These are phyloP conservation scores for Tephrocybe sp. DNA, from an alignment of 768 basidiomycete genomes.

Conservation along the genomic window DNA sequence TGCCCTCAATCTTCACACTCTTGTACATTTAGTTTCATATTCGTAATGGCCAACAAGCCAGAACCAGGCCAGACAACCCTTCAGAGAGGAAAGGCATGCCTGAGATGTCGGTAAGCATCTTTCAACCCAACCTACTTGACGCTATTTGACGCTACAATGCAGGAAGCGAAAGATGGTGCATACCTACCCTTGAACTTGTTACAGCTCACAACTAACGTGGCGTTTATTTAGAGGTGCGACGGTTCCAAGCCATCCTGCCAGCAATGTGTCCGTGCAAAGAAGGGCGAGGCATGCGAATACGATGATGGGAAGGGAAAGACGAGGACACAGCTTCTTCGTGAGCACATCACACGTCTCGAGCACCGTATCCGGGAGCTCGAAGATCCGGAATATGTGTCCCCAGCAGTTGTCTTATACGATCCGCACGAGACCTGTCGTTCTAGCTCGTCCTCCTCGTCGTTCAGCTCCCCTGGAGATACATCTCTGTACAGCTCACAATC, in stretches of 20 bases:
- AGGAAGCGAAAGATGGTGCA: conserved; percentile 74
- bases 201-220: conserved; percentile 4
- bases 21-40: conserved; percentile 34
- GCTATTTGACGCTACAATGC: conserved; percentile 15
- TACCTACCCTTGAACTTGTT: not conserved
- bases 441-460: conserved; percentile 56
- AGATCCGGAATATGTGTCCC: conserved; percentile 68
- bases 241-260: conserved; percentile 76
- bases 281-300: conserved; percentile 72
- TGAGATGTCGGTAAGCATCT: conserved; percentile 62
- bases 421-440: conserved; percentile 56
- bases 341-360: conserved; percentile 74
- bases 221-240: conserved; percentile 63
- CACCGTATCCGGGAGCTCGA: conserved; percentile 73
- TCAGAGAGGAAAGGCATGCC: conserved; percentile 70
- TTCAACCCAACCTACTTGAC: conserved; percentile 11
- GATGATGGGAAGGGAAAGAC: conserved; percentile 87
- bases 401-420: conserved; percentile 70
- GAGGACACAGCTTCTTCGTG: conserved; percentile 74
- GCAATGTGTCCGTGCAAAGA: conserved; percentile 79
- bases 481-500: conserved; percentile 57
- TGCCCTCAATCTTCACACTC: conserved; percentile 24
- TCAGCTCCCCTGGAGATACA: conserved; percentile 52
- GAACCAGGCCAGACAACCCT: conserved; percentile 44
- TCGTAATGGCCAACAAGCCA: conserved; percentile 52